These are phyloP conservation scores for Marchantia paleacea DNA, from an alignment of 225 moss, liverwort and hornwort genomes.

Conservation along the genomic window DNA sequence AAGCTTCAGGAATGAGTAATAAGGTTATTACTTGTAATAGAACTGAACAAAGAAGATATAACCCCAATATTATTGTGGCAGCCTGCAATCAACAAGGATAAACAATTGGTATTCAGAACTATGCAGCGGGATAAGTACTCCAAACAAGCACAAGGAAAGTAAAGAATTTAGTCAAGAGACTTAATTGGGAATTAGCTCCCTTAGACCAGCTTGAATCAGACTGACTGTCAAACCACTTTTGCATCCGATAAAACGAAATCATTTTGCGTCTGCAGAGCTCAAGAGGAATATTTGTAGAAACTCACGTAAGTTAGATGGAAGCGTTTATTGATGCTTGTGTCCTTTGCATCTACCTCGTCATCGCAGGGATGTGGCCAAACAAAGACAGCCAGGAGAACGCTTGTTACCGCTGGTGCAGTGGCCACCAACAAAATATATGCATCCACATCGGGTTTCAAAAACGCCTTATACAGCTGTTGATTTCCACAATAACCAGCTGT, in stretches of 20 bases:
- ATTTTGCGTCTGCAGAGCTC: not conserved
- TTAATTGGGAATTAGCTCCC: too few species aligned
- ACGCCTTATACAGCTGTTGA: constrained; percentile 82
- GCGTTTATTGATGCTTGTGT: constrained; percentile 43
- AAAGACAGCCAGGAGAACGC: constrained; percentile 51
- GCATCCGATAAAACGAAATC: too few species aligned
- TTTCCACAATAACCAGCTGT: not conserved
- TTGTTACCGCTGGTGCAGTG: constrained; percentile 48
- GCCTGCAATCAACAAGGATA: constrained; percentile 37
- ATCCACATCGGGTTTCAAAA: constrained; percentile 74
- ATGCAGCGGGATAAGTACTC: not conserved
- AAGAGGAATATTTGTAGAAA: not conserved
- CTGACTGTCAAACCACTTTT: too few species aligned
- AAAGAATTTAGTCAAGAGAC: too few species aligned
- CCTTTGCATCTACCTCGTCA: constrained; percentile 34
- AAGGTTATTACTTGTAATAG: constrained; percentile 55
- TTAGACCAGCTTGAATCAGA: too few species aligned
- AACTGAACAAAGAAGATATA: constrained; percentile 69
- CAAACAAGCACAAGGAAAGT: not conserved
- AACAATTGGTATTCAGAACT: not conserved
- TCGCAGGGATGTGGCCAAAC: constrained; percentile 57
- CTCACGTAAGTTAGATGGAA: constrained; percentile 68
- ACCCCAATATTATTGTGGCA: constrained; percentile 60
- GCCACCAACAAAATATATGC: constrained; percentile 72
- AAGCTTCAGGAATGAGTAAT: not conserved